Evolutionary conservation across 2,329 filamentous ascomycete genomes (phyloP).

Genomic region (Colletotrichum cereale): DNA sequence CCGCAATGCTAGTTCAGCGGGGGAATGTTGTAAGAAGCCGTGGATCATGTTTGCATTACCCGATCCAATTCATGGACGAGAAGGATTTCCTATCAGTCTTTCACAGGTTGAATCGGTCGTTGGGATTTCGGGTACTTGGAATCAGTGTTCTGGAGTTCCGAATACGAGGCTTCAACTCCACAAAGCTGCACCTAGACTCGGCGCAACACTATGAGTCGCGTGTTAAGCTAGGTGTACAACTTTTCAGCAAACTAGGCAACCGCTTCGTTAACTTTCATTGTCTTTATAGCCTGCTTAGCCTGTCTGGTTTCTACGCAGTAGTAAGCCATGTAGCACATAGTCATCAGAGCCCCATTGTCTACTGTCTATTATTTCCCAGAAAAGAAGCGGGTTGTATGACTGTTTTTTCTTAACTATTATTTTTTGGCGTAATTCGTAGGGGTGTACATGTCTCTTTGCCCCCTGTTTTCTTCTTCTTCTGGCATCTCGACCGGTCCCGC

Average conservation of each 20-base stretch:
- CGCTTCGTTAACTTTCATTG: background rate
- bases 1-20: background rate
- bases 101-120: background rate
- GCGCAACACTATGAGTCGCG: background rate
- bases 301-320: too few species aligned
- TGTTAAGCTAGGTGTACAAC: background rate
- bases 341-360: background rate
- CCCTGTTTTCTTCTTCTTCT: background rate
- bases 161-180: background rate
- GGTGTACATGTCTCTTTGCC: background rate
- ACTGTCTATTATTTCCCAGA: background rate
- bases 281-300: background rate
- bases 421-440: background rate
- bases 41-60: background rate
- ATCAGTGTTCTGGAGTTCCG: background rate
- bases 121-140: background rate
- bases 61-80: background rate
- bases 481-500: too few species aligned
- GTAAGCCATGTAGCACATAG: background rate
- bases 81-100: background rate
- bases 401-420: background rate
- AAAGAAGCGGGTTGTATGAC: too few species aligned
- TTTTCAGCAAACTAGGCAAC: background rate
- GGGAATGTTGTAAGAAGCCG: background rate
- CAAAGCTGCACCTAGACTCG: background rate